Conservation (phyloP, 2,329 filamentous ascomycete genomes). For the Pseudogymnoascus sp. region DNA sequence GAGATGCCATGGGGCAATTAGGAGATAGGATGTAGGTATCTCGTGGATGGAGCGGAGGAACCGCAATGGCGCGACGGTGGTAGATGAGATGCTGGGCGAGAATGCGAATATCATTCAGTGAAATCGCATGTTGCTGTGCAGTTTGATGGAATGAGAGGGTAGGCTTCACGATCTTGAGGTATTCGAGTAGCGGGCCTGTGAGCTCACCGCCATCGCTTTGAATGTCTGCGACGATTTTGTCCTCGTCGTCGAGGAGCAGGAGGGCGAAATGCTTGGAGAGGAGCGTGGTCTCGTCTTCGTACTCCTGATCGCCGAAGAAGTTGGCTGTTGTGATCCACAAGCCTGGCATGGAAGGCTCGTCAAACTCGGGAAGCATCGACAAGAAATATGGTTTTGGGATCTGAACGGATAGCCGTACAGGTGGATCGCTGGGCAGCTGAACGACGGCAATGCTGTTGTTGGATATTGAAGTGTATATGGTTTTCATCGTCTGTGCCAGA, state of each 20-base stretch:
- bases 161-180: constrained; percentile 66
- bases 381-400: constrained; percentile 62
- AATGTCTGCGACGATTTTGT: constrained; percentile 64
- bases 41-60: constrained; percentile 80
- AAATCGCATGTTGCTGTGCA: constrained; percentile 62
- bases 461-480: constrained; percentile 73
- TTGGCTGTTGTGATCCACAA: constrained; percentile 86
- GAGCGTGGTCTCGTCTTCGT: constrained; percentile 56
- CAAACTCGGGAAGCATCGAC: constrained; percentile 61
- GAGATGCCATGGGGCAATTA: constrained; percentile 69
- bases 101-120: constrained; percentile 72
- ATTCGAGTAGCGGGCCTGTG: constrained; percentile 70
- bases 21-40: constrained; percentile 90
- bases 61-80: constrained; percentile 87
- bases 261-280: constrained; percentile 83
- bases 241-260: constrained; percentile 75
- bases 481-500: constrained; percentile 73
- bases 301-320: constrained; percentile 62
- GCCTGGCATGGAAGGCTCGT: constrained; percentile 62
- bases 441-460: constrained; percentile 80
- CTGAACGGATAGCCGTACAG: constrained; percentile 55
- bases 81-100: constrained; percentile 91
- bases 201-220: constrained; percentile 70
- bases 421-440: constrained; percentile 55
- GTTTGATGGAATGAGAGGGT: constrained; percentile 65